Conservation (phyloP, 371 early-diverging fungal genomes). For the Saksenaea vasiformis region DNA sequence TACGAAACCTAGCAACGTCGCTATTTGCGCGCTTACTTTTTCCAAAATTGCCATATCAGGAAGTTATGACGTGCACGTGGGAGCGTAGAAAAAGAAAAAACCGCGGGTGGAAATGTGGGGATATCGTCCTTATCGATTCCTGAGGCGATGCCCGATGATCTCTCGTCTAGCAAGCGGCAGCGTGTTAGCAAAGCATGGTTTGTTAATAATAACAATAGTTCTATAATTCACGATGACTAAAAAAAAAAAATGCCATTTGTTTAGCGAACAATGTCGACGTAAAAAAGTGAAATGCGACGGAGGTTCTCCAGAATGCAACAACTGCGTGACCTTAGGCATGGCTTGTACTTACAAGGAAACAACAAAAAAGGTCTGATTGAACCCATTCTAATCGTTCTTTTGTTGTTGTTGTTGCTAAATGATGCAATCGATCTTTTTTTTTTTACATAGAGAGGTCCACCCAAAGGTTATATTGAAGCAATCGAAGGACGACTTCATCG, state of each 20-base stretch:
- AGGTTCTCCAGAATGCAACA: conserved; percentile 45
- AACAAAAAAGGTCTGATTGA: conserved; percentile 39
- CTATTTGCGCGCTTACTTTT: neutral
- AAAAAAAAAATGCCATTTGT: neutral
- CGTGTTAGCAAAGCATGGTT: conserved; percentile 53
- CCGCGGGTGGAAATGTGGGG: neutral
- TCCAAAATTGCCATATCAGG: neutral
- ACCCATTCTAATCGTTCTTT: neutral
- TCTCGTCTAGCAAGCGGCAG: conserved; percentile 32
- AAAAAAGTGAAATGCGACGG: conserved; percentile 72
- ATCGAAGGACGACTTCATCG: conserved; percentile 70
- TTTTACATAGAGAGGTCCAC: conserved; percentile 58
- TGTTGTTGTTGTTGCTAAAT: neutral
- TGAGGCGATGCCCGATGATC: conserved; percentile 11
- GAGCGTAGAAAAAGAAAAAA: neutral
- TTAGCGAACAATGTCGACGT: conserved; percentile 57
- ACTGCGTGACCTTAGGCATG: conserved; percentile 30
- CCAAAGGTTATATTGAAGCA: conserved; percentile 76
- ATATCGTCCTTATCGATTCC: neutral
- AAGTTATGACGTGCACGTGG: conserved; percentile 5
- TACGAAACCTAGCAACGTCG: too few species aligned
- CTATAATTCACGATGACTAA: neutral
- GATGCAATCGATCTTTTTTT: neutral
- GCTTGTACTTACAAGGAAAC: conserved; percentile 45
- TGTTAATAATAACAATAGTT: conserved; percentile 5